Evolutionary conservation across 352 stramenopile species (phyloP), one percentile per base, ranked within the genome.

Genomic region (Phytophthora niederhauseri): DNA sequence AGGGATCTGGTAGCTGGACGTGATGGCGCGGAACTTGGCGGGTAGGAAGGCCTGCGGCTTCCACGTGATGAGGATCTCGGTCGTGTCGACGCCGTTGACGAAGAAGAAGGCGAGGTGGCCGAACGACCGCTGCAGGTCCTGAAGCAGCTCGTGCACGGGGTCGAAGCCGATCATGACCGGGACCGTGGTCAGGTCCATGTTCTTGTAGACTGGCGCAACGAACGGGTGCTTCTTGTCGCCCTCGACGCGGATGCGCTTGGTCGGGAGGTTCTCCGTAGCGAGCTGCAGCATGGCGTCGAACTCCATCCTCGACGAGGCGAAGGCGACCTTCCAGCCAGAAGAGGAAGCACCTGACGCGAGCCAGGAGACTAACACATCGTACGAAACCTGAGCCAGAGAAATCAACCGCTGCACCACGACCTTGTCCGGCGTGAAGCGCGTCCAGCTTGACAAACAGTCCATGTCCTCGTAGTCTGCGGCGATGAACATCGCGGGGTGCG

Each of bases 391-490:
- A 1, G 88, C 82, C 1, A 96, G 62, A 7, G 80, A 70, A 50
- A 89, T 78, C 6, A 96, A 59, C 0, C 88, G 85, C 65, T 92
- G 83, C 6, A 91, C 73, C 6, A 92, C 68, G 30, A 91, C 81
- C 26, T 81, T 86, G 66, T 89, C 75, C 4, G 82, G 85, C 4
- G 64, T 73, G 59, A 89, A 85, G 4, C 84, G 79, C 22, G 86
- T 96, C 88, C 88, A 96, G 70, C 84, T 94, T 24, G 88, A 96
- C 53, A 94, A 45, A 24, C 84, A 92, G 48, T 93, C 85, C 63
- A 85, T 76, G 22, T 90, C 81, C 67, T 96, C 88, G 56, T 96
- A 96, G 57, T 91, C 85, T 0, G 80, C 77, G 17, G 82, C 86
- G 58, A 96, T 82, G 57, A 93, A 96, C 76, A 96, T 85, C 1